Percentiles rank a stretch among this genome's conserved stretches.
These are phyloP conservation scores for Jaenimonas drosophilae DNA, from an alignment of 208 protist genomes.

Conservation along the genomic window DNA sequence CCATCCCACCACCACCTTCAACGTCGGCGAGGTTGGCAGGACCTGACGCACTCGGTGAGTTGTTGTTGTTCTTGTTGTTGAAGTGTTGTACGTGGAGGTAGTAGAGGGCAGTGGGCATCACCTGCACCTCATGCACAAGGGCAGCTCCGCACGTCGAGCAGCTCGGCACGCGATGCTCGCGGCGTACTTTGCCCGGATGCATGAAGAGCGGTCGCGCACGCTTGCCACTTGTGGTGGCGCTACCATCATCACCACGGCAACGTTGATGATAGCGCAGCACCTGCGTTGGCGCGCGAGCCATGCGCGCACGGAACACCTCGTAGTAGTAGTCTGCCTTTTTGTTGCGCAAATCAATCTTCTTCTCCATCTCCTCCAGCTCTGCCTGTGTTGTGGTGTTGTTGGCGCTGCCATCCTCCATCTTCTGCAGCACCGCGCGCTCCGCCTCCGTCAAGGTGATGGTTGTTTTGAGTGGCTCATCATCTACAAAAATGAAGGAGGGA, in stretches of 20 bases:
- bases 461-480: constrained; percentile 42
- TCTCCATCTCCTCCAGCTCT: constrained; percentile 56
- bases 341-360: constrained; percentile 54
- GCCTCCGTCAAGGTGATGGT: constrained; percentile 47
- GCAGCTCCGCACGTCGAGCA: constrained; percentile 52
- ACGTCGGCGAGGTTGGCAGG: not conserved
- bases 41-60: not conserved
- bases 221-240: not conserved
- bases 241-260: not conserved
- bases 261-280: constrained; percentile 72
- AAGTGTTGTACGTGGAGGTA: constrained; percentile 22
- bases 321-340: constrained; percentile 61
- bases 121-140: constrained; percentile 65
- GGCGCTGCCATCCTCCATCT: constrained; percentile 14
- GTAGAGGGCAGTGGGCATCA: constrained; percentile 73
- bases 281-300: constrained; percentile 53
- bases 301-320: constrained; percentile 61
- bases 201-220: constrained; percentile 58
- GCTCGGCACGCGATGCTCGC: constrained; percentile 27
- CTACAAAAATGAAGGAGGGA: constrained; percentile 55
- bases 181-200: constrained; percentile 45
- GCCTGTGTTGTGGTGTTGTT: constrained; percentile 21
- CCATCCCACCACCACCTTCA: constrained; percentile 47
- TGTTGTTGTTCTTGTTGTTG: not conserved
- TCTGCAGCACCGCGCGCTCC: not conserved